These are phyloP conservation scores for Chenopodium formosanum DNA, from an alignment of 148 eudicot genomes.

Conservation along the genomic window DNA sequence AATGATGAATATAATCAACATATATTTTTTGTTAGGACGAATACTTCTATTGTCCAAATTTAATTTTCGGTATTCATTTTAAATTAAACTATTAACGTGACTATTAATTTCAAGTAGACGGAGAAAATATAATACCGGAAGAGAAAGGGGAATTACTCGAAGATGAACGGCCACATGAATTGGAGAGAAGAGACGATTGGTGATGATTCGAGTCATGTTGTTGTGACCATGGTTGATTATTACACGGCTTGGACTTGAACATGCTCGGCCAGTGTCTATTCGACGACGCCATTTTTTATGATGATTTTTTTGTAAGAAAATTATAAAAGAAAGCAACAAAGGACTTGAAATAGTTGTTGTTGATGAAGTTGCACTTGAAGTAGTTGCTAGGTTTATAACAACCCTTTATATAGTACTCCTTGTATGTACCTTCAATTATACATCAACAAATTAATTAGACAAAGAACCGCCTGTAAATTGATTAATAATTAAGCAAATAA, in stretches of 20 bases:
- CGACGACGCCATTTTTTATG: constrained; percentile 68
- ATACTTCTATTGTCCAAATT: background rate
- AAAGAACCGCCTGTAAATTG: constrained; percentile 25
- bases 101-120: background rate
- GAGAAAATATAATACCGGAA: constrained; percentile 32
- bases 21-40: too few relatives aligned
- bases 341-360: background rate
- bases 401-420: background rate
- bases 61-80: too few relatives aligned
- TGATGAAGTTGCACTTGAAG: constrained; percentile 2
- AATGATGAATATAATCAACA: too few relatives aligned
- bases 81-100: background rate
- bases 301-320: constrained; percentile 7
- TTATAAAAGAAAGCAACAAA: background rate
- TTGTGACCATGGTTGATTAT: constrained; percentile 43
- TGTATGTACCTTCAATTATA: background rate
- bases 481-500: background rate
- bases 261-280: constrained; percentile 97
- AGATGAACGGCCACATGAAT: constrained; percentile 27
- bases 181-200: constrained; percentile 37
- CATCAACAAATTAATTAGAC: background rate
- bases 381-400: constrained; percentile 30
- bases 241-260: constrained; percentile 88
- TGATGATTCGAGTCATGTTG: constrained; percentile 37
- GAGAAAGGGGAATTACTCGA: constrained; percentile 33